Percentiles rank a stretch among this genome's conserved stretches.
Evolutionary conservation across 164 flowering plant genomes (phyloP).

Genomic region (Amborella trichopoda): DNA sequence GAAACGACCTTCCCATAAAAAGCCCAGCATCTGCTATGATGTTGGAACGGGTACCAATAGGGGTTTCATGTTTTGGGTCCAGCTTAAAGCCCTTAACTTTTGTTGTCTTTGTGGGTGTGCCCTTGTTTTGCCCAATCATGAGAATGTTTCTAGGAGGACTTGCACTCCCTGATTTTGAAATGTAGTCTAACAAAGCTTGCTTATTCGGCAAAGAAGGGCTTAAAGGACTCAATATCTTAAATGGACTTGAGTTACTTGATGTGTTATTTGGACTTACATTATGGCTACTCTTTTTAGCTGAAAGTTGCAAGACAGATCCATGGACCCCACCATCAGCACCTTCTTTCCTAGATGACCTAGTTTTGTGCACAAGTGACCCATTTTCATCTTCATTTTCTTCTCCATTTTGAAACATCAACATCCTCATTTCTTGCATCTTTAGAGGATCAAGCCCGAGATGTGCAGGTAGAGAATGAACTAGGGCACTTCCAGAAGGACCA

Average conservation of each 20-base stretch:
- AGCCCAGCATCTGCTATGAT: slow-evolving; percentile 86
- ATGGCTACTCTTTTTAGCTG: slow-evolving; percentile 20
- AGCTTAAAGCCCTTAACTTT: slow-evolving; percentile 65
- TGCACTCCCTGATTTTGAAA: slow-evolving; percentile 29
- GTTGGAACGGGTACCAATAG: slow-evolving; percentile 39
- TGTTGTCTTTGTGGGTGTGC: slow-evolving; percentile 28
- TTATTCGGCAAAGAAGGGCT: neutral
- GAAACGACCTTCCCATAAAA: slow-evolving; percentile 96
- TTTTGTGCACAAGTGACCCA: slow-evolving; percentile 21
- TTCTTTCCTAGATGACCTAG: slow-evolving; percentile 24
- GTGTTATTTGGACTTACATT: slow-evolving; percentile 41
- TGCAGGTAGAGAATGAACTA: slow-evolving; percentile 90
- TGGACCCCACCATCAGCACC: slow-evolving; percentile 1
- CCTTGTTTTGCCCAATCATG: slow-evolving; percentile 58
- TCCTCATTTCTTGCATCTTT: slow-evolving; percentile 81
- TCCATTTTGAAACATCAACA: slow-evolving; percentile 67
- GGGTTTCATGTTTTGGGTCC: slow-evolving; percentile 57
- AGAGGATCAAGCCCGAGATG: slow-evolving; percentile 93
- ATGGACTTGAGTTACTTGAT: slow-evolving; percentile 51
- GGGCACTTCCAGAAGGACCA: slow-evolving; percentile 21
- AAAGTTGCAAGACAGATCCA: slow-evolving; percentile 26
- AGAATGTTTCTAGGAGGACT: slow-evolving; percentile 48
- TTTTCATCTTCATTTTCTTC: slow-evolving; percentile 38
- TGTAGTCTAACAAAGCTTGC: slow-evolving; percentile 59
- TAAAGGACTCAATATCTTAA: slow-evolving; percentile 1